These are phyloP conservation scores for Arthonia radiata DNA, from an alignment of 495 filamentous ascomycete genomes.

Conservation along the genomic window DNA sequence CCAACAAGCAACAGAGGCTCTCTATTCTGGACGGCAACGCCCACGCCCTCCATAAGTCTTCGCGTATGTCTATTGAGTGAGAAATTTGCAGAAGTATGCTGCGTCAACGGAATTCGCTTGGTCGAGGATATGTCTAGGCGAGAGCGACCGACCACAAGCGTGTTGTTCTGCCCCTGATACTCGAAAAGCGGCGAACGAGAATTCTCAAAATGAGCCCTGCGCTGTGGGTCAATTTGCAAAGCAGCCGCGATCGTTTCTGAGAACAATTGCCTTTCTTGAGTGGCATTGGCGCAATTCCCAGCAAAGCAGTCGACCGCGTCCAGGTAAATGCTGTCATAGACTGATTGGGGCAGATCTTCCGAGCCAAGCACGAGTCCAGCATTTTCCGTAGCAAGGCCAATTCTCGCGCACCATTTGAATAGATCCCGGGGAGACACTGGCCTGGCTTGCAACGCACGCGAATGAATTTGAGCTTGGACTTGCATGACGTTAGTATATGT, in stretches of 20 bases:
- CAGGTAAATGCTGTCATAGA: constrained; percentile 66
- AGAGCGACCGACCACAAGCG: constrained; percentile 42
- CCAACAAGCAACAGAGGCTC: constrained; percentile 87
- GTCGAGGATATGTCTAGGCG: constrained; percentile 6
- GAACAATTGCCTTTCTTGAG: constrained; percentile 34
- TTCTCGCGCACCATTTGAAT: constrained; percentile 65
- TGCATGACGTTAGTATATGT: too few relatives aligned
- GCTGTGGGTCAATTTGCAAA: constrained; percentile 60
- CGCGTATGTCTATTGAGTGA: constrained; percentile 49
- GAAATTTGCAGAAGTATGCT: too few relatives aligned
- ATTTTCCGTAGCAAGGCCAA: constrained; percentile 31
- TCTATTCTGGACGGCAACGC: constrained; percentile 50
- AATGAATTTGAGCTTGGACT: too few relatives aligned
- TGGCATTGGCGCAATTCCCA: constrained; percentile 42
- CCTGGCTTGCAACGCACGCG: too few relatives aligned
- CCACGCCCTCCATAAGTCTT: constrained; percentile 59
- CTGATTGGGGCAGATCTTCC: constrained; percentile 45
- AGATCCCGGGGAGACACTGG: constrained; percentile 54
- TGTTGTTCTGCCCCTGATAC: constrained; percentile 27
- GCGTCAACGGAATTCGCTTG: not conserved
- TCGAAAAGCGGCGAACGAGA: constrained; percentile 40
- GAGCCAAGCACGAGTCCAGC: constrained; percentile 41
- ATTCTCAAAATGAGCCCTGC: constrained; percentile 41
- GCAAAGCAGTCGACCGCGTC: constrained; percentile 79
- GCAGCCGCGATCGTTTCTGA: constrained; percentile 55